Conservation (phyloP, 1,284 basidiomycete species). For the Austroboletus niveus region DNA sequence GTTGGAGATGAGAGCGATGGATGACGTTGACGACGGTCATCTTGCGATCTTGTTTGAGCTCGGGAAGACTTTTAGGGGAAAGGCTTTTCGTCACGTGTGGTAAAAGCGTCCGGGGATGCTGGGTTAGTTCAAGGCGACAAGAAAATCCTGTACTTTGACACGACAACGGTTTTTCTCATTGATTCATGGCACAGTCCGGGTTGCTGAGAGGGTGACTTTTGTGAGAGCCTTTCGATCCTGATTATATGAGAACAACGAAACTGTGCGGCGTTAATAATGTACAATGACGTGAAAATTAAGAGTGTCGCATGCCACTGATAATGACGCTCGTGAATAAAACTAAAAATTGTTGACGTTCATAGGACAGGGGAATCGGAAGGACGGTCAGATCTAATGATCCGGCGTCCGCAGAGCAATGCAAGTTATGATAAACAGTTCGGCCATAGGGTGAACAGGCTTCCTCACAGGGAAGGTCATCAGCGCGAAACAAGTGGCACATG, state of each 20-base stretch:
- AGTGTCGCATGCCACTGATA: neutral
- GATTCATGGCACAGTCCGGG: neutral
- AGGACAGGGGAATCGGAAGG: neutral
- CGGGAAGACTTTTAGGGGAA: slow-evolving; percentile 22
- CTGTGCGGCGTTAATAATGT: neutral
- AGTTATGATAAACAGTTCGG: slow-evolving; percentile 31
- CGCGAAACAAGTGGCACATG: neutral
- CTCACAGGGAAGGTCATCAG: slow-evolving; percentile 5
- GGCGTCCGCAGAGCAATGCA: slow-evolving; percentile 33
- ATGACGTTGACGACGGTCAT: slow-evolving; percentile 4
- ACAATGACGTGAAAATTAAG: slow-evolving; percentile 1
- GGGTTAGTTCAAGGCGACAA: neutral
- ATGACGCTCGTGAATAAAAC: neutral
- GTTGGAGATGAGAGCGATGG: slow-evolving; percentile 2
- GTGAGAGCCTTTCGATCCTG: neutral
- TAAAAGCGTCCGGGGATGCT: slow-evolving; percentile 9
- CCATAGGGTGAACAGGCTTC: slow-evolving; percentile 25
- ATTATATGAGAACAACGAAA: slow-evolving; percentile 4
- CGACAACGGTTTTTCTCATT: neutral
- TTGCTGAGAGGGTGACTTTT: neutral
- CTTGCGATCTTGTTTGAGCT: slow-evolving; percentile 22
- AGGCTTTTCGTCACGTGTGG: slow-evolving; percentile 26
- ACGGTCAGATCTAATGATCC: slow-evolving; percentile 16
- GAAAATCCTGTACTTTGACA: neutral
- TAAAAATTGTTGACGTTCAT: neutral